Percentiles rank a stretch among this genome's conserved stretches.
Evolutionary conservation across 805 yeast genomes (phyloP).

Genomic region (Phaffomyces opuntiae): DNA sequence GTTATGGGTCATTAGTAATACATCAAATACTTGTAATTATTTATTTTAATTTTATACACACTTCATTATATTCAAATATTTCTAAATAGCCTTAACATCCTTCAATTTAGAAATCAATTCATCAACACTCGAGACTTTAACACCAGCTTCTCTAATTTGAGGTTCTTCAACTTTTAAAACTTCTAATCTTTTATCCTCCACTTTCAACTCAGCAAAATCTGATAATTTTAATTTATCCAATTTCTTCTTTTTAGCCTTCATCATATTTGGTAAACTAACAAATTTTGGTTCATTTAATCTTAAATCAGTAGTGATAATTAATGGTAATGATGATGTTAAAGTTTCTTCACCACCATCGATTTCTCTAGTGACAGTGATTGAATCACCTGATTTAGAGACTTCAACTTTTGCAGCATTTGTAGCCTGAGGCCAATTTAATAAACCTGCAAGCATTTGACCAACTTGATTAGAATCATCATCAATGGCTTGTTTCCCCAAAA

Average conservation of each 20-base stretch:
- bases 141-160: slow-evolving; percentile 71
- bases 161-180: slow-evolving; percentile 79
- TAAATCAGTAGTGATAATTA: slow-evolving; percentile 86
- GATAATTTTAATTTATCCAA: slow-evolving; percentile 55
- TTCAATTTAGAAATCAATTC: slow-evolving; percentile 75
- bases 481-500: slow-evolving; percentile 94
- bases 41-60: background rate
- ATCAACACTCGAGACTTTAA: slow-evolving; percentile 73
- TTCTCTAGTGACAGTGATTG: slow-evolving; percentile 76
- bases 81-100: slow-evolving; percentile 34
- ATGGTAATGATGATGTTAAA: slow-evolving; percentile 68
- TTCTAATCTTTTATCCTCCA: slow-evolving; percentile 51
- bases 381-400: slow-evolving; percentile 39
- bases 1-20: too few relatives aligned
- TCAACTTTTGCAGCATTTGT: slow-evolving; percentile 88
- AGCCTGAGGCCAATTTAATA: slow-evolving; percentile 94
- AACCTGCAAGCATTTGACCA: slow-evolving; percentile 93
- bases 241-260: slow-evolving; percentile 98
- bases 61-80: too few relatives aligned
- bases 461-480: slow-evolving; percentile 95
- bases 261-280: slow-evolving; percentile 91
- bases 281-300: slow-evolving; percentile 93
- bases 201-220: slow-evolving; percentile 62
- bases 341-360: slow-evolving; percentile 93
- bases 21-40: too few relatives aligned